phyloP scores from a whole-genome alignment of 768 basidiomycete species.

The Suillus bovinus region DNA sequence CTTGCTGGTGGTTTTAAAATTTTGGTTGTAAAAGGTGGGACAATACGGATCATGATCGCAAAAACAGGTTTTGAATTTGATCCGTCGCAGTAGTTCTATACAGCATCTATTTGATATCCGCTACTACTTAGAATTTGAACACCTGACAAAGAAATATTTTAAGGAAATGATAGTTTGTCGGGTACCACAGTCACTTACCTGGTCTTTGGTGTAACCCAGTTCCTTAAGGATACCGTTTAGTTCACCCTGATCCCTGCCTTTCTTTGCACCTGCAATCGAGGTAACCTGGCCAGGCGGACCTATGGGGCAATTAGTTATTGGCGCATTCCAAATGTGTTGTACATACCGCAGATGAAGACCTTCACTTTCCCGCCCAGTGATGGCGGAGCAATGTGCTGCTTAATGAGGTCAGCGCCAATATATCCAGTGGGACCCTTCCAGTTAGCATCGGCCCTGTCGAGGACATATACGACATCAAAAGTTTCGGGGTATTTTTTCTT shows the following conservation, averaged over 20 bases:
- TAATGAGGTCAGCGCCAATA: conserved; percentile 70
- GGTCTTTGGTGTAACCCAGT: conserved; percentile 80
- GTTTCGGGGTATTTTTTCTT: conserved; percentile 67
- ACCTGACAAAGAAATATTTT: conserved; percentile 28
- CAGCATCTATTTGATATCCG: not conserved
- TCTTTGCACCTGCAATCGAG: conserved; percentile 88
- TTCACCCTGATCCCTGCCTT: conserved; percentile 83
- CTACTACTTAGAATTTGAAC: conserved; percentile 38
- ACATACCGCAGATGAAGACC: conserved; percentile 84
- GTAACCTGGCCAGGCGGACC: conserved; percentile 89
- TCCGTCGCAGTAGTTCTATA: not conserved
- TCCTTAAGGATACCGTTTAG: conserved; percentile 84
- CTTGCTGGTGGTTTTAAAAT: not conserved
- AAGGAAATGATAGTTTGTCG: conserved; percentile 1
- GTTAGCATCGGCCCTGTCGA: conserved; percentile 69
- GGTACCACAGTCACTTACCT: conserved; percentile 49
- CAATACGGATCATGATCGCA: not conserved
- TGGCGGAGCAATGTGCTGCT: conserved; percentile 67
- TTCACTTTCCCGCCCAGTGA: conserved; percentile 76
- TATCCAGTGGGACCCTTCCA: conserved; percentile 76
- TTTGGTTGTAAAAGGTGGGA: not conserved
- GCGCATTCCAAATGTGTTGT: not conserved
- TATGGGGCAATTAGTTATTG: conserved; percentile 9
- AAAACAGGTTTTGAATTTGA: not conserved
- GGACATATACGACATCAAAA: conserved; percentile 81